These are phyloP conservation scores for Cadophora gregata DNA, from an alignment of 2,329 filamentous ascomycete species.

Conservation along the genomic window DNA sequence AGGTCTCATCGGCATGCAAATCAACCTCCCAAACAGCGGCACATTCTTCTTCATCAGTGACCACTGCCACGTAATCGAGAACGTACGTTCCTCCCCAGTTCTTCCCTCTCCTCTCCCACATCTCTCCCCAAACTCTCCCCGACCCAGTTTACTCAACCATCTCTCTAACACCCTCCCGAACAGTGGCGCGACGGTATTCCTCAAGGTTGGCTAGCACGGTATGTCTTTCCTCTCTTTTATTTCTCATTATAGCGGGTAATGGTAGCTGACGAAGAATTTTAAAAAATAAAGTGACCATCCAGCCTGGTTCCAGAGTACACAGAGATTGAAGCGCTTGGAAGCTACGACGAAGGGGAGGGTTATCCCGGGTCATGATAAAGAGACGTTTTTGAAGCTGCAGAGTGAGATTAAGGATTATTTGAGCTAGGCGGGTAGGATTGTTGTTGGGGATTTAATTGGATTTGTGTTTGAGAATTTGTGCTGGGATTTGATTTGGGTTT, in stretches of 20 bases:
- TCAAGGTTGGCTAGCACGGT: constrained; percentile 45
- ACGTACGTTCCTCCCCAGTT: constrained; percentile 32
- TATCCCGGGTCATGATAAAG: constrained; percentile 41
- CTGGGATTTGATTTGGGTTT: too few relatives aligned
- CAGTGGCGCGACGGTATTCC: constrained; percentile 42
- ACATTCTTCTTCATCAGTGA: constrained; percentile 46
- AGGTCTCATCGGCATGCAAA: constrained; percentile 44
- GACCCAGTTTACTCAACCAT: too few relatives aligned
- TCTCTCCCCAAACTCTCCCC: too few relatives aligned
- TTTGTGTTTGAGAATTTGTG: background rate
- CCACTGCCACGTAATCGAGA: constrained; percentile 45
- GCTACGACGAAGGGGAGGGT: constrained; percentile 39
- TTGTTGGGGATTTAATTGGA: too few relatives aligned
- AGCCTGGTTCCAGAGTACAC: constrained; percentile 45
- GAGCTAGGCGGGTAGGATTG: constrained; percentile 22
- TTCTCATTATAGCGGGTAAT: background rate
- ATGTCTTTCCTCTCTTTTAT: background rate
- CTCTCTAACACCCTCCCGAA: background rate
- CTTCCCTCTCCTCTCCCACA: too few relatives aligned
- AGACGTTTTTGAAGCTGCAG: constrained; percentile 39
- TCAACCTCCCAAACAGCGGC: constrained; percentile 43
- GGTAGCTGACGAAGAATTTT: constrained; percentile 12
- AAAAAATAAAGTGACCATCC: constrained; percentile 44
- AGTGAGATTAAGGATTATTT: constrained; percentile 39
- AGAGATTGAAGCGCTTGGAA: constrained; percentile 42